Percentiles rank a stretch among this genome's conserved stretches.
These are phyloP conservation scores for Mucor sp. DNA, from an alignment of 371 early-diverging fungal genomes.

Conservation along the genomic window DNA sequence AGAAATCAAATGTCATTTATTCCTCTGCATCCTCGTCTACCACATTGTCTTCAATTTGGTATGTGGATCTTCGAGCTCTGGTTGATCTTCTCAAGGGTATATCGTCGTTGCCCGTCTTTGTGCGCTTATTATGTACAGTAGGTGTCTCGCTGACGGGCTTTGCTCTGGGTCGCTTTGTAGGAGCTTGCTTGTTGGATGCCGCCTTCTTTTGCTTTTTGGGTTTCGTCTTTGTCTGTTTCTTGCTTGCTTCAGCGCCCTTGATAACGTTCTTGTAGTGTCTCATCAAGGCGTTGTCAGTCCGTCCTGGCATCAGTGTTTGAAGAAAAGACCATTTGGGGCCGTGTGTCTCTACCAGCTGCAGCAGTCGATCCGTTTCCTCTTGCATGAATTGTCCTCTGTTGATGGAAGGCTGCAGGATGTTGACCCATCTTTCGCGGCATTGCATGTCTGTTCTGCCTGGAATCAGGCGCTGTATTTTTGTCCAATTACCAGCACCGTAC, in stretches of 20 bases:
- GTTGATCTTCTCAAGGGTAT: not conserved
- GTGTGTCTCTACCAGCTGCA: constrained; percentile 21
- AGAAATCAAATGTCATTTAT: not conserved
- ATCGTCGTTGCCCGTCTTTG: not conserved
- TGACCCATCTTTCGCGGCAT: constrained; percentile 85
- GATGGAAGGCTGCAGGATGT: constrained; percentile 68
- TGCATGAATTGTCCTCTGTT: constrained; percentile 55
- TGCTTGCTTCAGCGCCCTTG: not conserved
- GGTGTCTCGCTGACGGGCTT: not conserved
- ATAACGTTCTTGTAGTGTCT: constrained; percentile 12
- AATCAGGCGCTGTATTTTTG: constrained; percentile 68
- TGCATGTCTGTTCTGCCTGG: constrained; percentile 85
- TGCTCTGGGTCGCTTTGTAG: not conserved
- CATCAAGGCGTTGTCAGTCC: constrained; percentile 38
- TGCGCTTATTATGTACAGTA: not conserved
- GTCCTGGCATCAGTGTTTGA: constrained; percentile 31
- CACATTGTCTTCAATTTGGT: not conserved
- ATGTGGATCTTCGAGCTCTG: not conserved
- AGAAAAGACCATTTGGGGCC: constrained; percentile 39
- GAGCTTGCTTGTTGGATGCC: not conserved
- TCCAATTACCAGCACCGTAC: constrained; percentile 80
- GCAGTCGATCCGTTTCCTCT: constrained; percentile 34
- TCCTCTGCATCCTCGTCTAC: not conserved
- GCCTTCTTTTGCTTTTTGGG: not conserved
- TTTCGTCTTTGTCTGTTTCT: not conserved